phyloP scores from a whole-genome alignment of 768 basidiomycete species.

The Lyophyllum semitale region DNA sequence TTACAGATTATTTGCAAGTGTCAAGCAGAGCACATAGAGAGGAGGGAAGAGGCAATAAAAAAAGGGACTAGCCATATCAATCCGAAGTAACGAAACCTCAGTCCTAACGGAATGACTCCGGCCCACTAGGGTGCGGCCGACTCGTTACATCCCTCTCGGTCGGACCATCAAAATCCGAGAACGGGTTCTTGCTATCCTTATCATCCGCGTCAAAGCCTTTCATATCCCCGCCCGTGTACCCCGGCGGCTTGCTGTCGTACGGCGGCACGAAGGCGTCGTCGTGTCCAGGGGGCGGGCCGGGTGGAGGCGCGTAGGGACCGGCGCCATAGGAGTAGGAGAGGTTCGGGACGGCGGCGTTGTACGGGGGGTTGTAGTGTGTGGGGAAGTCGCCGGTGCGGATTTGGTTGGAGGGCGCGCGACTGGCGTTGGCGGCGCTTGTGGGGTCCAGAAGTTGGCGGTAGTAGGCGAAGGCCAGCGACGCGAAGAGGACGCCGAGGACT shows the following conservation, averaged over 20 bases:
- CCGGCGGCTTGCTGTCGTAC: slow-evolving; percentile 46
- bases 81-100: not conserved
- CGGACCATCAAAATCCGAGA: slow-evolving; percentile 48
- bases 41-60: no score
- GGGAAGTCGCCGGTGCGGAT: slow-evolving; percentile 40
- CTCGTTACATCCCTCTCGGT: slow-evolving; percentile 47
- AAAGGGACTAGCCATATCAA: no score
- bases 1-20: no score
- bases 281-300: slow-evolving; percentile 49
- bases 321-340: slow-evolving; percentile 30
- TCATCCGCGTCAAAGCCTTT: slow-evolving; percentile 42
- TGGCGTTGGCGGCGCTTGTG: slow-evolving; percentile 50
- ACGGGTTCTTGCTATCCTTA: slow-evolving; percentile 50
- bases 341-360: slow-evolving; percentile 41
- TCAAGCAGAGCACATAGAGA: no score
- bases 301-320: slow-evolving; percentile 43
- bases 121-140: slow-evolving; percentile 36
- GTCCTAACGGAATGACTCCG: slow-evolving; percentile 25
- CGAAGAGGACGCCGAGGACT: slow-evolving; percentile 66
- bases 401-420: slow-evolving; percentile 46
- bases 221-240: slow-evolving; percentile 40
- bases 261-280: slow-evolving; percentile 37
- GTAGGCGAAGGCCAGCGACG: slow-evolving; percentile 67
- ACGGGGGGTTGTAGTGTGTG: slow-evolving; percentile 62
- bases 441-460: slow-evolving; percentile 79